Evolutionary conservation across 106 monocot genomes (phyloP).

Genomic region (Allium cepa): DNA sequence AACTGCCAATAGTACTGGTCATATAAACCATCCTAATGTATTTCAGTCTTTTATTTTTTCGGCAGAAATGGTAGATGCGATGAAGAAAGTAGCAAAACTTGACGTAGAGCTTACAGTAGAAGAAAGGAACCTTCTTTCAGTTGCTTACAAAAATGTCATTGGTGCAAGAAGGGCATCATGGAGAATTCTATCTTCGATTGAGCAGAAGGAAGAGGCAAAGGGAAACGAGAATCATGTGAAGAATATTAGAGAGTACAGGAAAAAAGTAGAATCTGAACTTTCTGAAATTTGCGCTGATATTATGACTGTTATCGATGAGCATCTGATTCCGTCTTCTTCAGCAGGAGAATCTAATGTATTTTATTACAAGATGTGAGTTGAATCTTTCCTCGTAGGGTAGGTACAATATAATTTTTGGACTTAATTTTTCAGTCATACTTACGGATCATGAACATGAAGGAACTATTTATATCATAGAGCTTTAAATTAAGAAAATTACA

Average conservation of each 20-base stretch:
- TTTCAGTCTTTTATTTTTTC: neutral
- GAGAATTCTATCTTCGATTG: conserved; percentile 30
- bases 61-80: conserved; percentile 32
- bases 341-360: conserved; percentile 27
- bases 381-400: neutral
- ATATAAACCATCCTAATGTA: neutral
- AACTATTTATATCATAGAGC: neutral
- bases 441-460: too few species aligned
- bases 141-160: conserved; percentile 34
- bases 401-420: too few species aligned
- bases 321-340: conserved; percentile 23
- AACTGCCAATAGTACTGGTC: too few species aligned
- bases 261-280: conserved; percentile 36
- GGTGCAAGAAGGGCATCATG: conserved; percentile 27
- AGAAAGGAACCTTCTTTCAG: conserved; percentile 33
- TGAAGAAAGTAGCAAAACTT: conserved; percentile 33
- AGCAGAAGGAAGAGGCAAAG: conserved; percentile 35
- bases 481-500: neutral
- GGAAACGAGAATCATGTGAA: conserved; percentile 27
- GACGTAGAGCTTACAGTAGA: conserved; percentile 27
- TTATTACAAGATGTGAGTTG: conserved; percentile 35
- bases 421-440: too few species aligned
- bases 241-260: conserved; percentile 22
- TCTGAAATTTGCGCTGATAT: conserved; percentile 24
- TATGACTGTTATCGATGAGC: conserved; percentile 33